Conservation (phyloP, 208 protist genomes). For the Trichomonas gallinae region DNA sequence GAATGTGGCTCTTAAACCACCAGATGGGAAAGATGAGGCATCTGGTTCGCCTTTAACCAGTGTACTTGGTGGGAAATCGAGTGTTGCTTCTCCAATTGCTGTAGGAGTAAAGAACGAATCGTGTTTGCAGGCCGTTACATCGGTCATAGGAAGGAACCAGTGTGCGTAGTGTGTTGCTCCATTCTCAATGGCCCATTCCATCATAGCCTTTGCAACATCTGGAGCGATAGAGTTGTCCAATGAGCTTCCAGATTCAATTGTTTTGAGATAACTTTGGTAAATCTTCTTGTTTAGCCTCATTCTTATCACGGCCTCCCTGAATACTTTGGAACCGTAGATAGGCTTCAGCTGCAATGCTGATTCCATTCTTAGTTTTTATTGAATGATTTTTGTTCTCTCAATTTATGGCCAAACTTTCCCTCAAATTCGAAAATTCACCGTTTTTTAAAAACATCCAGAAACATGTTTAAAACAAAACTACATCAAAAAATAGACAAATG, state of each 20-base stretch:
- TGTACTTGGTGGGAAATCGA: slow-evolving; percentile 29
- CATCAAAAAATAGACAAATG: too few species aligned
- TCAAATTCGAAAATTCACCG: background rate
- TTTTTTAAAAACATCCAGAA: too few species aligned
- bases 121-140: slow-evolving; percentile 36
- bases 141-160: slow-evolving; percentile 53
- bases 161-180: slow-evolving; percentile 56
- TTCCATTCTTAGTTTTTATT: background rate
- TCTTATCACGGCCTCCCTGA: background rate
- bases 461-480: too few species aligned
- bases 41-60: slow-evolving; percentile 61
- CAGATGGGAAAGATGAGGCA: slow-evolving; percentile 59
- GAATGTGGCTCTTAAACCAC: slow-evolving; percentile 51
- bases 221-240: slow-evolving; percentile 2
- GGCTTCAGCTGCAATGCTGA: background rate
- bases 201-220: slow-evolving; percentile 50
- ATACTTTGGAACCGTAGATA: background rate
- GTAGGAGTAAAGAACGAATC: slow-evolving; percentile 1
- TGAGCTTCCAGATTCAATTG: background rate
- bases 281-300: background rate
- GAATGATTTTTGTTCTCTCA: background rate
- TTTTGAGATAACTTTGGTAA: background rate
- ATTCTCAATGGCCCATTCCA: slow-evolving; percentile 54
- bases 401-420: background rate
- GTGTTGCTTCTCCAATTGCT: background rate